Conservation (phyloP, 1,139 yeast species). For the Martiniozyma asiatica region DNA sequence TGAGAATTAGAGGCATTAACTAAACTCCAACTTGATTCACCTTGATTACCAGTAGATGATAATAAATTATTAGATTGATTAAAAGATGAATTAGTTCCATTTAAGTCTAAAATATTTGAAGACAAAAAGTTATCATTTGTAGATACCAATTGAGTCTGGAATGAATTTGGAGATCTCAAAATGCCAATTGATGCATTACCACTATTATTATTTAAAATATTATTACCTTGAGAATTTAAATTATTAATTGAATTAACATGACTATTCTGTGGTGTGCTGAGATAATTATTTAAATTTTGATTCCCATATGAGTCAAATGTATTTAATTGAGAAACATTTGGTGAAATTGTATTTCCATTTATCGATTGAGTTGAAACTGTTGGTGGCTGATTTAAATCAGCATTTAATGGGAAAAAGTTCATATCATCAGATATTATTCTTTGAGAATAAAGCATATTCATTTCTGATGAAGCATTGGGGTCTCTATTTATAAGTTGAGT, state of each 20-base stretch:
- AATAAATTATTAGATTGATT: background rate
- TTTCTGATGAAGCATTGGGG: conserved; percentile 9
- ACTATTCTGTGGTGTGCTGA: conserved; percentile 9
- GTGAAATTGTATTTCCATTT: conserved; percentile 5
- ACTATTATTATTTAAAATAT: no score
- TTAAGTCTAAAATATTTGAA: no score
- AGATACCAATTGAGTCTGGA: no score
- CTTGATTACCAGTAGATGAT: background rate
- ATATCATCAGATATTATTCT: conserved; percentile 17
- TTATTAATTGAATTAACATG: conserved; percentile 12
- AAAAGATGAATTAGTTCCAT: no score
- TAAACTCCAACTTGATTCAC: conserved; percentile 1
- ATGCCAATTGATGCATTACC: no score
- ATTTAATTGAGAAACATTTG: conserved; percentile 8
- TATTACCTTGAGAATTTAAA: conserved; percentile 8
- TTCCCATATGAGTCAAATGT: conserved; percentile 8
- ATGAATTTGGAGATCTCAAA: no score
- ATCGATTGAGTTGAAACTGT: conserved; percentile 1
- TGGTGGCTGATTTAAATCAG: no score
- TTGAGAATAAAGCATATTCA: conserved; percentile 19
- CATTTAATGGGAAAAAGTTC: background rate
- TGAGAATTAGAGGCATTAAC: conserved; percentile 1
- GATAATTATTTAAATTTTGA: conserved; percentile 1
- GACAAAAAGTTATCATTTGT: no score
- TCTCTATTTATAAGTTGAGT: conserved; percentile 1